A percentile compares a stretch with the other conserved stretches of the same genome.
Conservation (phyloP, 441 rosid genomes). For the Syzygium syzygioides region DNA sequence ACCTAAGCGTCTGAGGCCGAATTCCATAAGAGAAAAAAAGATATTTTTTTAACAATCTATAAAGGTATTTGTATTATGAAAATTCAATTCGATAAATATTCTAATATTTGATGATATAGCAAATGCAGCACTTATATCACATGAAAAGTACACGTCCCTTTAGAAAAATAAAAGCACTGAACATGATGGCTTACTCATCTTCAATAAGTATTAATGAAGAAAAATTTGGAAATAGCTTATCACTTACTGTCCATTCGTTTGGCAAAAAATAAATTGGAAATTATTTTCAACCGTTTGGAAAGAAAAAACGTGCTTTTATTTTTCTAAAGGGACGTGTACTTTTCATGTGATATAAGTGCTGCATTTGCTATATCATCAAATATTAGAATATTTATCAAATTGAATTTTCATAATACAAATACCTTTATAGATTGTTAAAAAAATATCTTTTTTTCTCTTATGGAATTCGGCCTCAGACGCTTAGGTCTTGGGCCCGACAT, state of each 20-base stretch:
- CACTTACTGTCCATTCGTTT: accelerated
- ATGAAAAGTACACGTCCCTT: neutral
- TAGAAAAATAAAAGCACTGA: neutral
- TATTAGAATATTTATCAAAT: neutral
- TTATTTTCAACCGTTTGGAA: no score
- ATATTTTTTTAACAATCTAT: neutral
- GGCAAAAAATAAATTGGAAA: neutral
- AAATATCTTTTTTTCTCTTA: neutral
- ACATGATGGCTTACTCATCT: neutral
- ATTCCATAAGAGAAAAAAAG: neutral
- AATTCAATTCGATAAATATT: neutral
- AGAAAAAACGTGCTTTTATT: neutral
- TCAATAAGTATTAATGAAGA: neutral
- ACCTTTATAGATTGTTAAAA: neutral
- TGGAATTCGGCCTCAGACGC: accelerated
- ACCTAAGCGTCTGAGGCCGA: neutral
- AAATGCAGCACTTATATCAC: neutral
- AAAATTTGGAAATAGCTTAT: neutral
- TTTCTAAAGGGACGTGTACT: neutral
- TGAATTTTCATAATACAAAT: neutral
- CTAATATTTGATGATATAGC: neutral
- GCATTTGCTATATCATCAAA: neutral
- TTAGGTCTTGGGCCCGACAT: neutral
- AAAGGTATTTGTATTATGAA: neutral
- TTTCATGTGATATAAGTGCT: neutral